Conservation (phyloP, 305 asterid genomes). For the Andrographis paniculata region DNA sequence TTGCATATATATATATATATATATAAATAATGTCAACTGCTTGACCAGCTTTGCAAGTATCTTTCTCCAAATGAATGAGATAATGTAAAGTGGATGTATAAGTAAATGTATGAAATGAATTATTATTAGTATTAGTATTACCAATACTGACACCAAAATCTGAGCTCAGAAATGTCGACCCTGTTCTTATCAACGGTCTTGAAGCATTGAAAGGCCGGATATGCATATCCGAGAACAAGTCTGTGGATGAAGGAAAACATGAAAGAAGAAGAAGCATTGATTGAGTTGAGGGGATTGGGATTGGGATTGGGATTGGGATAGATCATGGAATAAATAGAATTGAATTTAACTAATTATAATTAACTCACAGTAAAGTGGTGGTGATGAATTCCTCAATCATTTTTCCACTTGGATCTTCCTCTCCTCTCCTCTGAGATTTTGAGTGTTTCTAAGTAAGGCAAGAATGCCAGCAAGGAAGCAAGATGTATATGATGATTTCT, state of each 20-base stretch:
- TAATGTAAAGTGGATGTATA: no score
- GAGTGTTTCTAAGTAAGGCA: not conserved
- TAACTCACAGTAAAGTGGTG: slow-evolving; percentile 27
- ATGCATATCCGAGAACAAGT: slow-evolving; percentile 81
- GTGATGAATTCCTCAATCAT: slow-evolving; percentile 33
- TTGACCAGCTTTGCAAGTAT: no score
- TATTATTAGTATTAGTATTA: slow-evolving; percentile 12
- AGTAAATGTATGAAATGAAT: no score
- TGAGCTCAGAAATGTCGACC: slow-evolving; percentile 60
- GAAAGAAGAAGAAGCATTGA: no score
- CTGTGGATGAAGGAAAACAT: slow-evolving; percentile 19
- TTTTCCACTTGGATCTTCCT: no score
- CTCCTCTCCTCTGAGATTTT: slow-evolving; percentile 20
- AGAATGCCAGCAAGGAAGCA: not conserved
- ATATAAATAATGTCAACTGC: no score
- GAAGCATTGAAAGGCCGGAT: slow-evolving; percentile 82
- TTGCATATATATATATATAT: no score
- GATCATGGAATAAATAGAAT: not conserved
- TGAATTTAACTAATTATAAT: not conserved
- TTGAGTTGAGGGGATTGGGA: no score
- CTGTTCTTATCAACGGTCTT: slow-evolving; percentile 57
- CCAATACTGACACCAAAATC: slow-evolving; percentile 96
- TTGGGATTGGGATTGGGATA: no score
- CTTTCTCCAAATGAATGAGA: no score
- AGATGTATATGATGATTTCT: no score